Evolutionary conservation across 1,139 yeast genomes (phyloP).

Genomic region (Diutina pseudorugosa): DNA sequence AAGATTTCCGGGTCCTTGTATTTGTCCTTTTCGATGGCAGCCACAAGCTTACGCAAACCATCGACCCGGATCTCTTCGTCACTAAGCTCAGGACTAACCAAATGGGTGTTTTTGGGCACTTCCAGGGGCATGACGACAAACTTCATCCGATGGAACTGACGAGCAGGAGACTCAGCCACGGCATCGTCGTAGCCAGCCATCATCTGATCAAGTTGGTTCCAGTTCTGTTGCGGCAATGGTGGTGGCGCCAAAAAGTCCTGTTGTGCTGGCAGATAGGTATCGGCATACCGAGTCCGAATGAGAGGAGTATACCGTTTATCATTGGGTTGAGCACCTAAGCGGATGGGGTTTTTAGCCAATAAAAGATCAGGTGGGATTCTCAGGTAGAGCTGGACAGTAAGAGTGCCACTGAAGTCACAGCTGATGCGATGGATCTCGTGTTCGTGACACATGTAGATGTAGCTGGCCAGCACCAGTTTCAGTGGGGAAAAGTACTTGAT

Average conservation of each 20-base stretch:
- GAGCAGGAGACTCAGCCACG: slow-evolving; percentile 35
- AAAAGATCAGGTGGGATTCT: slow-evolving; percentile 13
- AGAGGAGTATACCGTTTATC: slow-evolving; percentile 31
- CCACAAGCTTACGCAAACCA: slow-evolving; percentile 66
- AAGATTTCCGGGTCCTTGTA: slow-evolving; percentile 58
- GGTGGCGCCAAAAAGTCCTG: slow-evolving; percentile 28
- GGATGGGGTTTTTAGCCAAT: slow-evolving; percentile 13
- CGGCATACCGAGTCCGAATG: slow-evolving; percentile 72
- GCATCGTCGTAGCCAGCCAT: slow-evolving; percentile 84
- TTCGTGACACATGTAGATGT: slow-evolving; percentile 64
- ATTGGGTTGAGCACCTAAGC: slow-evolving; percentile 9
- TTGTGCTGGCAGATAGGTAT: slow-evolving; percentile 45
- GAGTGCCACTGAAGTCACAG: slow-evolving; percentile 54
- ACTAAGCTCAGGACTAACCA: slow-evolving; percentile 46
- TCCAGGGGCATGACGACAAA: slow-evolving; percentile 76
- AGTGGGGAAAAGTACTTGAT: slow-evolving; percentile 26
- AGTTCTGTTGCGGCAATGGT: slow-evolving; percentile 40
- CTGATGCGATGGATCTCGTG: slow-evolving; percentile 78
- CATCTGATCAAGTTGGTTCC: slow-evolving; percentile 87
- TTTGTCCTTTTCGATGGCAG: slow-evolving; percentile 50
- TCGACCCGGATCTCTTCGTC: slow-evolving; percentile 83
- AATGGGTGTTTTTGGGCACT: slow-evolving; percentile 45
- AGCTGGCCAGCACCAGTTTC: slow-evolving; percentile 28
- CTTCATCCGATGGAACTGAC: slow-evolving; percentile 56
- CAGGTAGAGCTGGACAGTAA: slow-evolving; percentile 67